Base-by-base conservation (phyloP, 1,139 yeast species). In the Taphrina betulina region DNA sequence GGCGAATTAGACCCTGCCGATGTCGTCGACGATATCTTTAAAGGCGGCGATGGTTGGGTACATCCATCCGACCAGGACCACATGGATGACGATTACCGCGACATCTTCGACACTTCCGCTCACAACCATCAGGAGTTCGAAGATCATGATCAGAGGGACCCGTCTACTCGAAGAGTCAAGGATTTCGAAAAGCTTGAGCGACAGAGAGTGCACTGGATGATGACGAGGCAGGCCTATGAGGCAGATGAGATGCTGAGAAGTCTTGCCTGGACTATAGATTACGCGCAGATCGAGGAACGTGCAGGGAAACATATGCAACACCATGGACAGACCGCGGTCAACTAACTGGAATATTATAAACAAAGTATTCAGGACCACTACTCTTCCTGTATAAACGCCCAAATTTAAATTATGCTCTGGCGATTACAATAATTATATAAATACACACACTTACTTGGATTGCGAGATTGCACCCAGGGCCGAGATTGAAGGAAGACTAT, bases 1-100 rank as follows among this genome's bases (percentile, higher is more conserved):
- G 80, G 86, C 52, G 92, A 85, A 61, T 79, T 77, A 60, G 75
- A 84, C 8, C 95, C 96, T 0, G 78, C 78, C 50, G 84, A 81
- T 57, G 80, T 92, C 62, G 76, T 89, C 8, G 80, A 82, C 40
- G 95, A 87, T 67, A 84, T 90, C 1, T 78, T 88, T 60, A 76
- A 78, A 20, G 86, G 85, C 20, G 86, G 90, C 0, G 78, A 80
- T 54, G 94, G 92, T 0, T 84, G 85, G 85, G 57, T 60, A 5
- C 51, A 51, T 16, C 60, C 37, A 12, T 7, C 37, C n/a, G 16
- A 20, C 7, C 12, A 7, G 31, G 12, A 7, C 10, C 7, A 7
- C 10, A 26, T 12, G 31, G 12, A 7, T 7, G 31, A 26, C 31
- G 31, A 26, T 12, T 26, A 26, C 31, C 31, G 12, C 12, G n/a